Base-by-base conservation (phyloP, 306 rosid species). In the Rosa multiflora region DNA sequence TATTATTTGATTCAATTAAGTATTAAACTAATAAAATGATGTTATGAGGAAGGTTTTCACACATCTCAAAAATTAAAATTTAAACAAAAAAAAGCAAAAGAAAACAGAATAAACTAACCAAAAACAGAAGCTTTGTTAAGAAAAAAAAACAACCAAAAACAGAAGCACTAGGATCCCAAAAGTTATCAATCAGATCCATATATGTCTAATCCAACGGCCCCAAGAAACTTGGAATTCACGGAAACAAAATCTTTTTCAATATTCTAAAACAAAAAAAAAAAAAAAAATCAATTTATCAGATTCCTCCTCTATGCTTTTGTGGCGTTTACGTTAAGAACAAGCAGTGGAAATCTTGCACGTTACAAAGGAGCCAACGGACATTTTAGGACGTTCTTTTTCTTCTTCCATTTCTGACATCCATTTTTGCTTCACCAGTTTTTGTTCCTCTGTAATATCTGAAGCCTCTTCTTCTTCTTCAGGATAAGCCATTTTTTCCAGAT, bases 261-360 rank as follows among this genome's bases (percentile, higher is more conserved):
- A 53, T 17, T 71, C n/a, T n/a, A 18, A 14, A 56, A 3, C 14
- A 15, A 64, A 6, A 14, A 14, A 42, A 20, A 37, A 3, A 44
- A 73, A 53, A 10, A 20, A 72, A 51, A 26, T 53, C n/a, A 32
- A 76, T 61, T 76, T 67, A 77, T 79, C 61, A 44, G 61, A 21
- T 62, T 72, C 58, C 68, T 1, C 55, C 51, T 0, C 58, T 8
- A 0, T 59, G 80, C 64, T 73, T 86, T 83, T 83, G 89, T 89
- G 91, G 92, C 90, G 89, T 89, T 68, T 66, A 84, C 94, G 96
- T 87, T 67, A 88, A 26, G 29, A 26, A 26, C 29, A 26, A 93
- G 94, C 75, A 6, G 67, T 83, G 73, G 78, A 79, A 82, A 76
- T 82, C 75, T 84, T 72, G 0, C 29, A 46, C 56, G 21, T 77